phyloP scores from a whole-genome alignment of 164 flowering plant species.

The Chimonanthus praecox region DNA sequence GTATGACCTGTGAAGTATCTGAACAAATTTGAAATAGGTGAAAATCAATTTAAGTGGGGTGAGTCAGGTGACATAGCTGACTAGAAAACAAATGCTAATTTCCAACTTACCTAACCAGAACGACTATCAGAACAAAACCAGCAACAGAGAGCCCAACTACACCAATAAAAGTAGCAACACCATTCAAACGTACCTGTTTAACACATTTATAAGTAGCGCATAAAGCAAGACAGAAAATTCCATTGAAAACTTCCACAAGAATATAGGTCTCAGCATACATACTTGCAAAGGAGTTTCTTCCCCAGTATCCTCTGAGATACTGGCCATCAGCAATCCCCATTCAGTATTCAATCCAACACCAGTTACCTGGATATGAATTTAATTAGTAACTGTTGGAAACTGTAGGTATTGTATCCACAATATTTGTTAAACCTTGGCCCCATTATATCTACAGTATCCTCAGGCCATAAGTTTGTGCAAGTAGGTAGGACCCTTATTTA shows the following conservation, averaged over 20 bases:
- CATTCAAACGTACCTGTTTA: slow-evolving; percentile 84
- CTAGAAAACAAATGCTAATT: background rate
- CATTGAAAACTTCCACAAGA: background rate
- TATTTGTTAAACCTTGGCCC: too few species aligned
- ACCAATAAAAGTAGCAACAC: slow-evolving; percentile 50
- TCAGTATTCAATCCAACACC: slow-evolving; percentile 94
- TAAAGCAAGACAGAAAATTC: background rate
- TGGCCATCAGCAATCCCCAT: slow-evolving; percentile 98
- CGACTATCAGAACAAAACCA: slow-evolving; percentile 21
- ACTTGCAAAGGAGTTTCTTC: slow-evolving; percentile 99
- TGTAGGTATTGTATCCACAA: too few species aligned
- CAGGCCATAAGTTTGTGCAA: too few species aligned
- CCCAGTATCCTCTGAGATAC: slow-evolving; percentile 89
- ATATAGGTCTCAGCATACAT: background rate
- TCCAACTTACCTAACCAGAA: slow-evolving; percentile 13
- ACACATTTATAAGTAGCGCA: background rate
- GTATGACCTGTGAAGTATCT: slow-evolving; percentile 85
- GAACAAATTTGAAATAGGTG: slow-evolving; percentile 5
- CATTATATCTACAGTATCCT: too few species aligned
- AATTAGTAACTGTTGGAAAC: background rate
- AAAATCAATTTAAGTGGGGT: background rate
- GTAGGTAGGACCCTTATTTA: too few species aligned
- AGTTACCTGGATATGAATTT: slow-evolving; percentile 52
- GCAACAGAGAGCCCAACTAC: slow-evolving; percentile 28
- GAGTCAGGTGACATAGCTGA: background rate